A percentile compares a stretch with the other conserved stretches of the same genome.
Conservation (phyloP, 1,139 yeast genomes). For the Candida buenavistaensis region DNA sequence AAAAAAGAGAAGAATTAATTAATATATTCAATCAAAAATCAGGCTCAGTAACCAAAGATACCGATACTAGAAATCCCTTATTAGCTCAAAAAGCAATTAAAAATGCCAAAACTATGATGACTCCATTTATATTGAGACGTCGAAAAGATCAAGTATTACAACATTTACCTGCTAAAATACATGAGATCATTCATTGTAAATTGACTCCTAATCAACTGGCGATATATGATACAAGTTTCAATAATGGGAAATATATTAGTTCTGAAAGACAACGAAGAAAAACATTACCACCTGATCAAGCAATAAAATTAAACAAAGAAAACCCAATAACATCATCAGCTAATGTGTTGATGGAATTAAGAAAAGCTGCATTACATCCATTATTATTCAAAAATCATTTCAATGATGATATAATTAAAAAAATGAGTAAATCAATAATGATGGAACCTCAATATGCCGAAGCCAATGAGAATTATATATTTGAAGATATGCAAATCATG, state of each 20-base stretch:
- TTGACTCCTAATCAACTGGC: constrained; percentile 56
- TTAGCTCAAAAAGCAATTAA: constrained; percentile 87
- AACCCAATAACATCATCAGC: constrained; percentile 41
- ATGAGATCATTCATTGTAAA: constrained; percentile 63
- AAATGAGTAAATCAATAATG: constrained; percentile 80
- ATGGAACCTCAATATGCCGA: constrained; percentile 73
- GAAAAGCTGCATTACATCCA: constrained; percentile 79
- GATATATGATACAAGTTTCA: constrained; percentile 62
- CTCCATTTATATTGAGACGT: constrained; percentile 92
- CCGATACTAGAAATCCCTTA: constrained; percentile 65
- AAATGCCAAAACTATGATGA: constrained; percentile 97
- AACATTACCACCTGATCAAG: constrained; percentile 39
- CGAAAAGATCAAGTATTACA: constrained; percentile 88
- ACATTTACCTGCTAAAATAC: constrained; percentile 79
- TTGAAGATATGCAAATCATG: constrained; percentile 97
- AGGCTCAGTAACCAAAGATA: constrained; percentile 41
- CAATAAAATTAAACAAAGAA: constrained; percentile 36
- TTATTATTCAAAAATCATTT: constrained; percentile 64
- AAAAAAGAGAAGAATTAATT: constrained; percentile 79
- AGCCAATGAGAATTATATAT: constrained; percentile 74
- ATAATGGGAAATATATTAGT: constrained; percentile 44
- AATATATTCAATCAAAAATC: constrained; percentile 76
- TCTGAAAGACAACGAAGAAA: constrained; percentile 52
- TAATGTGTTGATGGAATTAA: constrained; percentile 65
- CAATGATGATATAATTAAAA: constrained; percentile 49